Percentiles rank a stretch among this genome's conserved stretches.
These are phyloP conservation scores for Nakataea oryzae DNA, from an alignment of 2,329 filamentous ascomycete species.

Conservation along the genomic window DNA sequence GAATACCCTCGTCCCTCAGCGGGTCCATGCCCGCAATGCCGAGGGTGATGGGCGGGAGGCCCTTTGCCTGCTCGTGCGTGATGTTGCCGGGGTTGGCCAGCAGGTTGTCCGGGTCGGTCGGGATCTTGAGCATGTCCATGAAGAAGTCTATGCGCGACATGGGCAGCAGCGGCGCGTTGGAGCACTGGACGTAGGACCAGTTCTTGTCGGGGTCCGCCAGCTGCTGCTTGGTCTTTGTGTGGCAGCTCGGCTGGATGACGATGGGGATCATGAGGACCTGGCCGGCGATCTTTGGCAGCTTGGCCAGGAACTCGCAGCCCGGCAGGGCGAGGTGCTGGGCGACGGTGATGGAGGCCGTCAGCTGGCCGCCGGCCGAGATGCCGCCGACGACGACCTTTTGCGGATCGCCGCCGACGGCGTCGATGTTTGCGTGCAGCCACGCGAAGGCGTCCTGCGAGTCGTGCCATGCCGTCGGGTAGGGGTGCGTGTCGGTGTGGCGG, in stretches of 20 bases:
- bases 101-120: conserved; percentile 17
- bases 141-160: conserved; percentile 22
- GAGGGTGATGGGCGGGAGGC: conserved; percentile 8
- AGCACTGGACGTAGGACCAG: conserved; percentile 33
- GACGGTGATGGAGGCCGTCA: conserved; percentile 28
- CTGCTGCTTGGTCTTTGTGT: conserved; percentile 6
- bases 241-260: conserved; percentile 21
- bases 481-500: conserved; percentile 43
- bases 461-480: conserved; percentile 39
- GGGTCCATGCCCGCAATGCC: conserved; percentile 7
- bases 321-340: conserved; percentile 22
- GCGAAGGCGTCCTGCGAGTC: conserved; percentile 43
- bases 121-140: conserved; percentile 16
- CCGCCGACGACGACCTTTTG: conserved; percentile 32
- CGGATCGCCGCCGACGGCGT: conserved; percentile 21
- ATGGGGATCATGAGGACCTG: conserved; percentile 41
- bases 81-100: conserved; percentile 27
- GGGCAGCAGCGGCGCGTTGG: conserved; percentile 37
- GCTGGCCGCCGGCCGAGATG: conserved; percentile 33
- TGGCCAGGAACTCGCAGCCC: conserved; percentile 2
- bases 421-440: conserved; percentile 38
- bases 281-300: conserved; percentile 27
- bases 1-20: conserved; percentile 7
- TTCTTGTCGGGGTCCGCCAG: conserved; percentile 10
- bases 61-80: conserved; percentile 20